phyloP scores from a whole-genome alignment of 371 early-diverging fungal genomes.

The Mucor plumbeus region DNA sequence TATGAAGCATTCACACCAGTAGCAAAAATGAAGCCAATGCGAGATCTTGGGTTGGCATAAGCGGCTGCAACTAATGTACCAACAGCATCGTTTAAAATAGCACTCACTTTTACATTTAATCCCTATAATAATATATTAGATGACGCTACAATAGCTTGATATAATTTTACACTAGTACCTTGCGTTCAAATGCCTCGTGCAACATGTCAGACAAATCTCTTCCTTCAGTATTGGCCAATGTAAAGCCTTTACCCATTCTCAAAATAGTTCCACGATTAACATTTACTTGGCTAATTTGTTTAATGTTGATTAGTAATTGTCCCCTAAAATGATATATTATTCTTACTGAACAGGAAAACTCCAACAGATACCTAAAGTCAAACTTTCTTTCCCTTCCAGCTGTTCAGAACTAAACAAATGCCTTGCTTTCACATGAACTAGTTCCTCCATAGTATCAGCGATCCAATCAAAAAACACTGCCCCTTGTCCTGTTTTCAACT shows the following conservation, averaged over 20 bases:
- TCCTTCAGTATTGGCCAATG: conserved; percentile 71
- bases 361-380: conserved; percentile 52
- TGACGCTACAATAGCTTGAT: not conserved
- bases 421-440: conserved; percentile 12
- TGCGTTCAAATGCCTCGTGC: conserved; percentile 66
- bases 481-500: conserved; percentile 54
- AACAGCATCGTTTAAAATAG: conserved; percentile 94
- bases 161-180: conserved; percentile 62
- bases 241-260: conserved; percentile 93
- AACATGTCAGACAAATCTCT: conserved; percentile 82
- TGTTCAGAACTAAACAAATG: conserved; percentile 44
- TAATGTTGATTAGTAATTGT: not conserved
- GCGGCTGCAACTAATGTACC: conserved; percentile 90
- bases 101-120: conserved; percentile 6
- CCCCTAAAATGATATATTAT: not conserved
- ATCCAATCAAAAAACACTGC: conserved; percentile 87
- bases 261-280: conserved; percentile 74
- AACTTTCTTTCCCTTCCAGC: conserved; percentile 29
- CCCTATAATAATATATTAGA: not conserved
- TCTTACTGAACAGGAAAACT: conserved; percentile 57
- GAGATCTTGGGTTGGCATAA: conserved; percentile 77
- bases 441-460: conserved; percentile 43
- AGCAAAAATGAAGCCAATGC: conserved; percentile 91
- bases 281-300: conserved; percentile 63
- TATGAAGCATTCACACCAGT: conserved; percentile 90